Evolutionary conservation across 345 rosid species (phyloP), one percentile per base, ranked within the genome.

Genomic region (Passiflora organensis): DNA sequence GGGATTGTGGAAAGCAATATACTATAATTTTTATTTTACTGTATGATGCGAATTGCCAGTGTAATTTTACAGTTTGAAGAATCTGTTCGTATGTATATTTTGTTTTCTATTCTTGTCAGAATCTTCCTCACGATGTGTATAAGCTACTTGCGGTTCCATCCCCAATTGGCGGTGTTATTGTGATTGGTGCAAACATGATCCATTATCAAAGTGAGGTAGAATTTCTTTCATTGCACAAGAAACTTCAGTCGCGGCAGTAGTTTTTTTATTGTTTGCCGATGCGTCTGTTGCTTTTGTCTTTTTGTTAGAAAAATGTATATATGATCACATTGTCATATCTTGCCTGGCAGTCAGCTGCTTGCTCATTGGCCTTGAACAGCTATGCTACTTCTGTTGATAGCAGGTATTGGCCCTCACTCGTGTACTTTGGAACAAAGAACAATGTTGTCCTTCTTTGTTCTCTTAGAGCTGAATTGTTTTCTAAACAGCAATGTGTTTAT

Each of bases 61-160:
- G 19, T 37, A 16, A 38, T 28, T 19, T 8, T 53, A 47, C 10
- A 25, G 17, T 59, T 48, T 43, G 38, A 41, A 13, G 10, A 23
- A 45, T 13, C 36, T 54, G 22, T 42, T 51, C 56, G 43, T 58
- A 60, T 42, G 6, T 45, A 48, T 24, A 48, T 38, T 46, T 60
- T 18, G 58, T 53, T 13, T 64, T 60, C 39, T 60, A 17, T 44
- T 58, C 63, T 66, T 65, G 66, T 60, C 86, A 93, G 99, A 81
- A 86, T 78, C 89, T 93, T n/a, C 96, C 96, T 12, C 89, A 86
- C 56, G 99, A 93, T 79, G 87, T 95, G 51, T 93, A 86, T 79
- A 86, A 93, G 80, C 80, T 93, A 65, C 91, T 86, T 63, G 91
- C 99, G 13, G 96, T 86, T 69, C 99, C 97, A 55, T 84, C 95